A percentile compares a stretch with the other conserved stretches of the same genome.
These are phyloP conservation scores for Paracoccidioides lutzii DNA, from an alignment of 2,329 filamentous ascomycete genomes.

Conservation along the genomic window DNA sequence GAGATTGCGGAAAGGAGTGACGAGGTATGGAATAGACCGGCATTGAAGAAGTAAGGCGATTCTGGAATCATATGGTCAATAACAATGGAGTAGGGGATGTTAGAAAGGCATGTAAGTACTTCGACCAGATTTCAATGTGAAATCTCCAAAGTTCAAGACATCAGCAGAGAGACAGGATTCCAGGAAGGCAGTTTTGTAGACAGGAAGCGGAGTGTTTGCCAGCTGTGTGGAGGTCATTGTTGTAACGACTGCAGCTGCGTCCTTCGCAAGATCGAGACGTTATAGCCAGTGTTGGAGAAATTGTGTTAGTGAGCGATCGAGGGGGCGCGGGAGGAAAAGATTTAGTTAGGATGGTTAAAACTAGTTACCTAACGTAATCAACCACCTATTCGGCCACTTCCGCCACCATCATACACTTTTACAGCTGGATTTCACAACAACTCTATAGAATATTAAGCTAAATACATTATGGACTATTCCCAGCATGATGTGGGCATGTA, in stretches of 20 bases:
- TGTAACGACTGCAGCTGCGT: not conserved
- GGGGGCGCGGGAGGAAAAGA: not conserved
- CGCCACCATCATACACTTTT: too few relatives aligned
- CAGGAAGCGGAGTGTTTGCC: conserved; percentile 3
- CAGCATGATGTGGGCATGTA: too few relatives aligned
- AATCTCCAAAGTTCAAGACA: conserved; percentile 32
- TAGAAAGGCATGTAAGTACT: not conserved
- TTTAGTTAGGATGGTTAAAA: too few relatives aligned
- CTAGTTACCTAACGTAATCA: too few relatives aligned
- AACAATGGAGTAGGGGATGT: not conserved
- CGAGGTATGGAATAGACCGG: conserved; percentile 75
- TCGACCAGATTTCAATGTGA: conserved; percentile 81
- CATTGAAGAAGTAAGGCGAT: conserved; percentile 98
- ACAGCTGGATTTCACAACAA: too few relatives aligned
- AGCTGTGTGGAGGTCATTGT: not conserved
- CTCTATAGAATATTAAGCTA: too few relatives aligned
- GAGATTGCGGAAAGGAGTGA: conserved; percentile 65
- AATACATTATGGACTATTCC: too few relatives aligned
- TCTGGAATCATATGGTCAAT: conserved; percentile 11
- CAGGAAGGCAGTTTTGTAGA: conserved; percentile 28
- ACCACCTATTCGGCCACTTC: too few relatives aligned
- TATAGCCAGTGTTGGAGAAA: too few relatives aligned
- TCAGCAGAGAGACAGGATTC: conserved; percentile 28
- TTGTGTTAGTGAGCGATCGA: too few relatives aligned
- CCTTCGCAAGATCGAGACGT: not conserved